Base-by-base conservation (phyloP, 2,329 filamentous ascomycete species). In the Sclerotinia sclerotiorum region DNA sequence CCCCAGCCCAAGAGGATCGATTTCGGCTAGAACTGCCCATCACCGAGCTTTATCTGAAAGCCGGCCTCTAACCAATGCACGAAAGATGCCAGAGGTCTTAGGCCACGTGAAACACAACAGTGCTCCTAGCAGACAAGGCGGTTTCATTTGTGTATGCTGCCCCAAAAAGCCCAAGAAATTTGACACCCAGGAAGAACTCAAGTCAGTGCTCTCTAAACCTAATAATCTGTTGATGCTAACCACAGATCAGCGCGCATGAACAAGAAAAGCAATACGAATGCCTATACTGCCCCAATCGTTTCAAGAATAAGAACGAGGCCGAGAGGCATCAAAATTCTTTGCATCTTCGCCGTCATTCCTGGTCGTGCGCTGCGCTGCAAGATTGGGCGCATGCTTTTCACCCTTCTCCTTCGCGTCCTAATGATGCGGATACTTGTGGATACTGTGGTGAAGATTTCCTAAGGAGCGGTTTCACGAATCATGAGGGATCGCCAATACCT, bases 301-400 rank as follows among this genome's bases (percentile, higher is more conserved):
- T 98, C 83, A 98, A 98, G 81, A 98, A 98, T 82, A 98, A 98
- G 81, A 98, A 98, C 76, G 95, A 98, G 81, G 94, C 94, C 2
- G 94, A 98, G 79, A 88, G 95, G 44, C 94, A 98, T 78, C 94
- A 97, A 77, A 98, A 97, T 76, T 97, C 94, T 19, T 86, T 98
- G 15, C 94, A 98, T 79, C 85, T 98, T 11, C 88, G 94, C 46
- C 89, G 91, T 32, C 93, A 98, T 80, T 97, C 94, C 61, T 99
- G 95, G 95, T 97, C 94, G 15, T 99, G 95, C 79, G 94, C 93
- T 44, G 92, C 94, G 0, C 86, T 99, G 35, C 87, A 87, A 15
- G 85, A 87, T 69, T 92, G 88, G 75, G 87, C 93, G 76, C 88
- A 91, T 21, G 94, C 93, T 2, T 99, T 97, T 78, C 94, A 98